Evolutionary conservation across 768 basidiomycete genomes (phyloP).

Genomic region (Amanita inopinata): DNA sequence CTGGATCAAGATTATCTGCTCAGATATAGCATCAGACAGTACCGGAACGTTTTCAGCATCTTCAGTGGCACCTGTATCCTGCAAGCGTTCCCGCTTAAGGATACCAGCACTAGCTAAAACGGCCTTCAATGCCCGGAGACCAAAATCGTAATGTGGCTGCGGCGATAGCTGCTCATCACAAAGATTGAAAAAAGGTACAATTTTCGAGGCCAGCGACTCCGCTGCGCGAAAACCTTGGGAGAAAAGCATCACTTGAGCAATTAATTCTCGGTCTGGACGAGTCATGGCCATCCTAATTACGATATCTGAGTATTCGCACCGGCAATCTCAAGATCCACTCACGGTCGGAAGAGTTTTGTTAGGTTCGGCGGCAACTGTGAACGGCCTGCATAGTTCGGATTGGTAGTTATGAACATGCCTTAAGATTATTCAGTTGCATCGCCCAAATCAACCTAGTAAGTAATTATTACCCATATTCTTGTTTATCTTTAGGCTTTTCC

Average conservation of each 20-base stretch:
- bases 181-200: conserved; percentile 98
- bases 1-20: conserved; percentile 96
- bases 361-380: conserved; percentile 82
- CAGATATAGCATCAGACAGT: conserved; percentile 66
- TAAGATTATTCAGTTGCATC: conserved; percentile 3
- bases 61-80: conserved; percentile 32
- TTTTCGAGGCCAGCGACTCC: conserved; percentile 94
- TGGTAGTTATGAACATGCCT: conserved; percentile 99
- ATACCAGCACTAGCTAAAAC: conserved; percentile 97
- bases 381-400: conserved; percentile 97
- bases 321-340: conserved; percentile 21
- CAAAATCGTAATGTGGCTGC: conserved; percentile 99
- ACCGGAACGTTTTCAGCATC: conserved; percentile 31
- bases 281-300: conserved; percentile 92
- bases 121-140: conserved; percentile 92
- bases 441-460: neutral
- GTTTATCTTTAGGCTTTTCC: conserved; percentile 88
- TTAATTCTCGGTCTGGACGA: conserved; percentile 93
- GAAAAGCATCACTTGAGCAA: conserved; percentile 99
- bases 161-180: conserved; percentile 95
- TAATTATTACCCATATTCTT: conserved; percentile 68
- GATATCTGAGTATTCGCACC: conserved; percentile 11
- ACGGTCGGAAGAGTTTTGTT: conserved; percentile 92
- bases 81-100: conserved; percentile 84
- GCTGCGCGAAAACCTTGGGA: conserved; percentile 99